These are phyloP conservation scores for Cryphonectria parasitica DNA, from an alignment of 2,329 filamentous ascomycete species.

Conservation along the genomic window DNA sequence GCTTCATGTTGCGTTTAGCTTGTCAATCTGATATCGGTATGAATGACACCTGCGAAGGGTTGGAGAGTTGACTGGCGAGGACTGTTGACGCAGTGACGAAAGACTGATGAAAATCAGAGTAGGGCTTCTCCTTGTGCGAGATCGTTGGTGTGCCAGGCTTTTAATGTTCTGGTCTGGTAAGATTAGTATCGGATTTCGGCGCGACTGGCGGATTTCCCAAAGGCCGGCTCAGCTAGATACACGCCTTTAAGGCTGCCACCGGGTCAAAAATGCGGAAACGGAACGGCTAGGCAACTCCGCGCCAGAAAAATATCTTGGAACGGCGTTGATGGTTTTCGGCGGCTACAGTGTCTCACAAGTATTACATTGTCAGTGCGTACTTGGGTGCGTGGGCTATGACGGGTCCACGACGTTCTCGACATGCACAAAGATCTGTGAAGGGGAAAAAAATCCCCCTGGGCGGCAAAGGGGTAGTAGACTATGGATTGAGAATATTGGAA, in stretches of 20 bases:
- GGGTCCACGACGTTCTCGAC: too few relatives aligned
- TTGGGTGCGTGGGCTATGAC: background rate
- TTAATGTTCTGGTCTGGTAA: background rate
- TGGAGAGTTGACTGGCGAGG: background rate
- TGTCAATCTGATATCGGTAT: background rate
- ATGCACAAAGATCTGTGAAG: too few relatives aligned
- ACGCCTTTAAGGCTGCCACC: background rate
- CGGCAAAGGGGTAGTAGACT: background rate
- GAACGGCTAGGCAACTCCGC: background rate
- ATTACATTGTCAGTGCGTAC: background rate
- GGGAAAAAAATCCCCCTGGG: too few relatives aligned
- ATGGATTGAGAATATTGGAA: background rate
- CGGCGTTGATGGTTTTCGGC: accelerated
- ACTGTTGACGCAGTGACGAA: background rate
- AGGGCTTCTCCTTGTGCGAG: too few relatives aligned
- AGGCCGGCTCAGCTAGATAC: background rate
- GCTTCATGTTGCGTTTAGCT: constrained; percentile 42
- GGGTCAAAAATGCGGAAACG: background rate
- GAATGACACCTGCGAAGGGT: background rate
- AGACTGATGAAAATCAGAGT: background rate
- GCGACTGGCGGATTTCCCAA: background rate
- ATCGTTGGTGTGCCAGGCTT: background rate
- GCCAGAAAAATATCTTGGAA: background rate
- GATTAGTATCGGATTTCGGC: background rate
- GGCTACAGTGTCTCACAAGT: background rate